Conservation (phyloP, 345 rosid species). For the Corchorus olitorius region DNA sequence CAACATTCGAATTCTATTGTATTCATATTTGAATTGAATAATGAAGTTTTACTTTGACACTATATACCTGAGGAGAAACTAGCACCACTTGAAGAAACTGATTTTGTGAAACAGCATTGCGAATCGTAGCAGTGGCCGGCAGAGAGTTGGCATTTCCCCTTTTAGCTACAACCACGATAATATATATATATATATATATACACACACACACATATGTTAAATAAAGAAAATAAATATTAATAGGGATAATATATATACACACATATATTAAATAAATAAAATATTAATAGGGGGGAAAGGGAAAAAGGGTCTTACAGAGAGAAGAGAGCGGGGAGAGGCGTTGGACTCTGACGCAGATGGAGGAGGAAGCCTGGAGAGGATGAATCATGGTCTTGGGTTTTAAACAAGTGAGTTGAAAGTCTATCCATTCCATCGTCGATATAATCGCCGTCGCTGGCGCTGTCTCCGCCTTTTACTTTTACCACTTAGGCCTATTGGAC, state of each 20-base stretch:
- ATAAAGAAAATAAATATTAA: not conserved
- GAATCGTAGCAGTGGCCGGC: slow-evolving; percentile 39
- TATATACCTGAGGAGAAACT: slow-evolving; percentile 86
- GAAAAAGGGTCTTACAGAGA: slow-evolving; percentile 32
- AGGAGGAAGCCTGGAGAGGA: slow-evolving; percentile 21
- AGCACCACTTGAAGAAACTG: slow-evolving; percentile 85
- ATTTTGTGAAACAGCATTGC: slow-evolving; percentile 45
- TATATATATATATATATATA: too few species aligned
- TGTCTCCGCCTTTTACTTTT: too few species aligned
- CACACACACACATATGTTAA: too few species aligned
- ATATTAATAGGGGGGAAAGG: not conserved
- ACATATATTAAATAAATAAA: too few species aligned
- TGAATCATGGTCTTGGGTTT: slow-evolving; percentile 30
- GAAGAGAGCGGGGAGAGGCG: slow-evolving; percentile 40
- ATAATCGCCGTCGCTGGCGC: too few species aligned
- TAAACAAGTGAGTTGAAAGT: not conserved
- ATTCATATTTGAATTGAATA: not conserved
- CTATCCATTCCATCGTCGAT: too few species aligned
- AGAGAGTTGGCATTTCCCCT: slow-evolving; percentile 41
- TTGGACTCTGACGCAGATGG: not conserved
- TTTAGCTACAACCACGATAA: slow-evolving; percentile 39
- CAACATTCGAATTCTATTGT: not conserved
- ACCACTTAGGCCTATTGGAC: too few species aligned
- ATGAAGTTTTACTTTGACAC: not conserved
- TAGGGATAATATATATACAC: not conserved